Percentiles rank a stretch among this genome's conserved stretches.
Evolutionary conservation across 805 yeast genomes (phyloP).

Genomic region (Kuraishia piskuri): DNA sequence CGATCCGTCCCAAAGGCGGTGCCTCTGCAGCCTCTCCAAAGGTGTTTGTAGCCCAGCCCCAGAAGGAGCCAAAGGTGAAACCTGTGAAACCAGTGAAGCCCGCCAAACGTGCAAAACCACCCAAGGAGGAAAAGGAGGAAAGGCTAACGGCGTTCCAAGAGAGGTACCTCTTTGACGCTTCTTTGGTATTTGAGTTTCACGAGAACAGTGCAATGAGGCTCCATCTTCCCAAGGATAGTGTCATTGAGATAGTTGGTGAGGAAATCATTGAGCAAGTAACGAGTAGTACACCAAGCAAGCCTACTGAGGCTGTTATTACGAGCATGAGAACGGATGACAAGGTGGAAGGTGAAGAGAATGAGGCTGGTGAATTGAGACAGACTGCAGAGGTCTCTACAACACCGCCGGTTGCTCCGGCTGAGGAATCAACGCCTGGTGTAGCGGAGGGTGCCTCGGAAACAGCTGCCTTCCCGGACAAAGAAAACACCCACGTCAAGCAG

Average conservation of each 20-base stretch:
- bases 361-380: slow-evolving; percentile 7
- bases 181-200: slow-evolving; percentile 74
- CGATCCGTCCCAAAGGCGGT: not conserved
- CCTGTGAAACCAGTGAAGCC: not conserved
- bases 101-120: not conserved
- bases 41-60: slow-evolving; percentile 3
- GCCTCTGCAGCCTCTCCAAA: slow-evolving; percentile 11
- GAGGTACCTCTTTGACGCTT: slow-evolving; percentile 57
- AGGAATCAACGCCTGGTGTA: not conserved
- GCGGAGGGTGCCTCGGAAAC: not conserved
- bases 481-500: not conserved
- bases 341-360: slow-evolving; percentile 12
- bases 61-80: not conserved
- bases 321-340: slow-evolving; percentile 1
- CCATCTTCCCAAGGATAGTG: slow-evolving; percentile 65
- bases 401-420: not conserved
- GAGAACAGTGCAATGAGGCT: slow-evolving; percentile 75
- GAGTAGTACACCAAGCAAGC: not conserved
- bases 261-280: slow-evolving; percentile 9
- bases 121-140: slow-evolving; percentile 31
- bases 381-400: not conserved
- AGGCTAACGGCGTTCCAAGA: slow-evolving; percentile 73
- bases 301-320: slow-evolving; percentile 10
- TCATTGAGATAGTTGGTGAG: slow-evolving; percentile 47
- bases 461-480: not conserved